Percentiles rank a stretch among this genome's conserved stretches.
These are phyloP conservation scores for Ogataea neopini DNA, from an alignment of 805 yeast species.

Conservation along the genomic window DNA sequence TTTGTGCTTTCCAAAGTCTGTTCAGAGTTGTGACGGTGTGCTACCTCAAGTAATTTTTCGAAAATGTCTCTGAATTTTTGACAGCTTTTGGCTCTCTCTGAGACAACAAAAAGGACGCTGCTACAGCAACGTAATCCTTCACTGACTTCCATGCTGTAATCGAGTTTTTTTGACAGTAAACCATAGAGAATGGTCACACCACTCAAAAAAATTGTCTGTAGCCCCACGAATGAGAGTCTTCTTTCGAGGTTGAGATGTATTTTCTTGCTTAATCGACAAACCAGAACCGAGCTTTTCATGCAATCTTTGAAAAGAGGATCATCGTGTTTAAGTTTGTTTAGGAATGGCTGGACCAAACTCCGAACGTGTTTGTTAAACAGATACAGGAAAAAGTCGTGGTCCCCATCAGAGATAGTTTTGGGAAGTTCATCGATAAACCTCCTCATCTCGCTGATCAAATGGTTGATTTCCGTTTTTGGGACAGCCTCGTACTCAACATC, in stretches of 20 bases:
- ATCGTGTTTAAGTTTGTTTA: conserved; percentile 3
- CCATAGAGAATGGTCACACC: conserved; percentile 23
- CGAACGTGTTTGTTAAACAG: conserved; percentile 22
- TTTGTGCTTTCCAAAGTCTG: background rate
- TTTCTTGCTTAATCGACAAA: conserved; percentile 19
- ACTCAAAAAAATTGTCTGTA: conserved; percentile 21
- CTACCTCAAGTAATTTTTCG: conserved; percentile 18
- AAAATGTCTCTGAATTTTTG: conserved; percentile 19
- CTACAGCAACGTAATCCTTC: conserved; percentile 19
- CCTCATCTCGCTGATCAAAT: background rate
- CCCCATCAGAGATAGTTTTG: conserved; percentile 8
- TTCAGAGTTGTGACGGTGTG: conserved; percentile 1
- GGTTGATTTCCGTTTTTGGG: conserved; percentile 9
- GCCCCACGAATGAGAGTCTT: conserved; percentile 19
- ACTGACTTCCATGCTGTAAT: conserved; percentile 17
- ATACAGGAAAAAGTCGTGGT: conserved; percentile 16
- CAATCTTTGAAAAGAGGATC: conserved; percentile 18
- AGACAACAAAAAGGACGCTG: conserved; percentile 18
- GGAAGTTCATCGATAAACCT: conserved; percentile 13
- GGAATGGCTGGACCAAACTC: conserved; percentile 19
- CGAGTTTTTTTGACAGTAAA: conserved; percentile 16
- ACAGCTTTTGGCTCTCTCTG: conserved; percentile 20
- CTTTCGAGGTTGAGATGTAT: conserved; percentile 15
- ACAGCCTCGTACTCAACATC: conserved; percentile 12
- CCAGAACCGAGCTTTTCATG: conserved; percentile 14